A percentile compares a stretch with the other conserved stretches of the same genome.
phyloP scores from a whole-genome alignment of 169 alveolate genomes.

The Eimeria maxima region DNA sequence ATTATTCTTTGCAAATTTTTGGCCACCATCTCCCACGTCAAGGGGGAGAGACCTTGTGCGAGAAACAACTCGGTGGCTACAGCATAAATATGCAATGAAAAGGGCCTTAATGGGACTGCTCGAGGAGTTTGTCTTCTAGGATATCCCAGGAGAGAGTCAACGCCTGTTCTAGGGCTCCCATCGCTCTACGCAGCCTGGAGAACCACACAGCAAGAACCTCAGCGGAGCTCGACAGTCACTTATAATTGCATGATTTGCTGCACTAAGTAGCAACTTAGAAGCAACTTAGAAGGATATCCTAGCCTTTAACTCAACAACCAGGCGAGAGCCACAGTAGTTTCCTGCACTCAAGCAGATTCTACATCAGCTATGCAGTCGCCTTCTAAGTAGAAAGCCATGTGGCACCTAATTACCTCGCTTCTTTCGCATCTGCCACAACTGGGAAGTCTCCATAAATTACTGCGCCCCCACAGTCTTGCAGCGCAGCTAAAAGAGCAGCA shows the following conservation, averaged over 20 bases:
- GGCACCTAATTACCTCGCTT: slow-evolving; percentile 27
- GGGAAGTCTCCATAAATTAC: slow-evolving; percentile 71
- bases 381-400: not conserved
- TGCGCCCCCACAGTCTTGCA: slow-evolving; percentile 59
- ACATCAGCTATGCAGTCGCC: not conserved
- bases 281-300: not conserved
- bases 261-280: not conserved
- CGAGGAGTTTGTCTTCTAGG: slow-evolving; percentile 13
- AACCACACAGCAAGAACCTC: not conserved
- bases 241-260: not conserved
- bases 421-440: slow-evolving; percentile 44
- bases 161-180: slow-evolving; percentile 77
- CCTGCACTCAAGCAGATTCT: not conserved
- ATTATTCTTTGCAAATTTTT: not conserved
- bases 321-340: not conserved
- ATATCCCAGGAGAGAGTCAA: slow-evolving; percentile 31
- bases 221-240: not conserved
- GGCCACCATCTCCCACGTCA: not conserved
- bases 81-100: not conserved
- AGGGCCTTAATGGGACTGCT: not conserved
- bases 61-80: not conserved
- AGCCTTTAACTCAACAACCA: not conserved
- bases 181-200: slow-evolving; percentile 69
- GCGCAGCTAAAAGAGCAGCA: slow-evolving; percentile 61
- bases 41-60: not conserved